Percentiles rank a stretch among this genome's conserved stretches.
These are phyloP conservation scores for Jamesozyma hellenica DNA, from an alignment of 805 yeast species.

Conservation along the genomic window DNA sequence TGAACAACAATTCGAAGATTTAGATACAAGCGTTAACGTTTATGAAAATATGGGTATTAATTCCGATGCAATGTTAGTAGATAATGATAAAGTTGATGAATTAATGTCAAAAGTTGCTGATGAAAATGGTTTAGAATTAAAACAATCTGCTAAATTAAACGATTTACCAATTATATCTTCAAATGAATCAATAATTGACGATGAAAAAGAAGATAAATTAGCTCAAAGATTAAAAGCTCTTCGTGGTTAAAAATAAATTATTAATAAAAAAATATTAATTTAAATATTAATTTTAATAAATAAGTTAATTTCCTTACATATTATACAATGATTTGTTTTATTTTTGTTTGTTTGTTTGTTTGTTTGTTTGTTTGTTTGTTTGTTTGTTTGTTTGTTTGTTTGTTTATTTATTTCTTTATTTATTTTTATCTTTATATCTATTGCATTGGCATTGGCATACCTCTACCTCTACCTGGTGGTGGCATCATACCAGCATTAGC, in stretches of 20 bases:
- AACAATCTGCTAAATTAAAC: conserved; percentile 57
- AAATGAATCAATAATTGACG: conserved; percentile 36
- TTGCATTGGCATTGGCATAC: conserved; percentile 41
- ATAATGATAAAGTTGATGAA: conserved; percentile 90
- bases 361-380: background rate
- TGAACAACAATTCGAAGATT: conserved; percentile 89
- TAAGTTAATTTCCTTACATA: too few species aligned
- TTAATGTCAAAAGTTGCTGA: conserved; percentile 89
- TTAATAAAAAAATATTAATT: too few species aligned
- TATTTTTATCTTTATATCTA: background rate
- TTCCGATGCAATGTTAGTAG: conserved; percentile 81
- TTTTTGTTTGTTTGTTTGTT: too few species aligned
- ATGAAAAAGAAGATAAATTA: conserved; percentile 75
- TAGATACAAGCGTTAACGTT: conserved; percentile 87
- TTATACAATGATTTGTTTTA: background rate
- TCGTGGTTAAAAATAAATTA: conserved; percentile 33
- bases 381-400: background rate
- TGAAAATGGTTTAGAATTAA: conserved; percentile 90
- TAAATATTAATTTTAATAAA: too few species aligned
- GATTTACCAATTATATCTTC: conserved; percentile 46
- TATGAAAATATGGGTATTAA: conserved; percentile 85
- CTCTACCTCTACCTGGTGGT: conserved; percentile 59
- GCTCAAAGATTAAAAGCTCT: conserved; percentile 86
- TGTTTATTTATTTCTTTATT: background rate
- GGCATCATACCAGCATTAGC: conserved; percentile 41